These are phyloP conservation scores for Rubia balearica DNA, from an alignment of 305 asterid genomes.

Conservation along the genomic window DNA sequence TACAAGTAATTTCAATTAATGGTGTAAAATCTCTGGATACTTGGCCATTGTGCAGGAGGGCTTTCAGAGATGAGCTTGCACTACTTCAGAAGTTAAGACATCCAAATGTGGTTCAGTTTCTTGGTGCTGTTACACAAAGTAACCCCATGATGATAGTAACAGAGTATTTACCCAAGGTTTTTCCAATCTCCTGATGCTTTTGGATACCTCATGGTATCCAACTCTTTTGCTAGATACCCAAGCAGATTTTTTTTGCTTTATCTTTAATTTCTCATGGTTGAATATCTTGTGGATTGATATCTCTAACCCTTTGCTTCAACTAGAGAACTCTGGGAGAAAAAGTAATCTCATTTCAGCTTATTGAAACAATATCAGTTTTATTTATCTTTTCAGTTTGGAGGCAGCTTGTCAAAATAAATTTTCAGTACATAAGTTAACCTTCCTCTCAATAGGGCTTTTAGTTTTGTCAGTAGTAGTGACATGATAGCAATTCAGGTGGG, in stretches of 20 bases:
- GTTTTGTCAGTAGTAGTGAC: background rate
- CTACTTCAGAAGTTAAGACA: conserved; percentile 89
- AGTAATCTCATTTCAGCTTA: background rate
- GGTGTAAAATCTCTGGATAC: conserved; percentile 1
- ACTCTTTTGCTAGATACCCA: background rate
- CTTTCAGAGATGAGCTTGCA: conserved; percentile 82
- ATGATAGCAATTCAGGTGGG: background rate
- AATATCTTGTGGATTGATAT: background rate
- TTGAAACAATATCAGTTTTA: background rate
- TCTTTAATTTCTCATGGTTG: background rate
- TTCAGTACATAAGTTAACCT: background rate
- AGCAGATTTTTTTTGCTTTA: background rate
- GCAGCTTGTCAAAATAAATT: background rate
- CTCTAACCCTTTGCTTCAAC: background rate
- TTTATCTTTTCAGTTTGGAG: background rate
- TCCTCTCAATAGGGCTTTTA: background rate
- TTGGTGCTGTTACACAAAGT: conserved; percentile 94
- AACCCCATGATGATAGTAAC: conserved; percentile 99
- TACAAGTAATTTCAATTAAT: background rate
- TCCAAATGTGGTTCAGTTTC: conserved; percentile 94
- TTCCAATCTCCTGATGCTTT: conserved; percentile 5
- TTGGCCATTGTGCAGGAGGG: conserved; percentile 38
- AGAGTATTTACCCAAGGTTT: conserved; percentile 88
- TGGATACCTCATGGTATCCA: background rate
- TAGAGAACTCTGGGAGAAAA: background rate